These are phyloP conservation scores for Aspergillus carbonarius DNA, from an alignment of 2,329 filamentous ascomycete genomes.

Conservation along the genomic window DNA sequence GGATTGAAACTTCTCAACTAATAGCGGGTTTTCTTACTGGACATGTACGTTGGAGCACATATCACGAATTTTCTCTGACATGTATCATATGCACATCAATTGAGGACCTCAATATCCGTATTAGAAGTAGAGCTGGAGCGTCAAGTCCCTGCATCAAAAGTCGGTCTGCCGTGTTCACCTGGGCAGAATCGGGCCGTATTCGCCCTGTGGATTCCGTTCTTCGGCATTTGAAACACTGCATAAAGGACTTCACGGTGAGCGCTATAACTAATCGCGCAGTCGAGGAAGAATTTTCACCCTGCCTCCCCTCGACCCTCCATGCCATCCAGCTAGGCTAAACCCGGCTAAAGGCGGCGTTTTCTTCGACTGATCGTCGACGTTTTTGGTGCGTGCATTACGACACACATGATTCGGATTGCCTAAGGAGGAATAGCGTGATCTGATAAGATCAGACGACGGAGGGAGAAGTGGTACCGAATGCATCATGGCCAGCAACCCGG, in stretches of 20 bases:
- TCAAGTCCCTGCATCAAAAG: constrained; percentile 1
- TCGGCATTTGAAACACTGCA: constrained; percentile 10
- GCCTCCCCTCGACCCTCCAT: neutral
- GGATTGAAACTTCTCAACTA: neutral
- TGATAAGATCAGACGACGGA: constrained; percentile 28
- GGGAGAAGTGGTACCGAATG: constrained; percentile 11
- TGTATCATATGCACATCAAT: neutral
- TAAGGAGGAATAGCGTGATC: constrained; percentile 20
- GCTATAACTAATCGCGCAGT: neutral
- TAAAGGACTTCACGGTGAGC: neutral
- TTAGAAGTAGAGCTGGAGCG: no score
- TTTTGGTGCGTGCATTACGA: constrained; percentile 11
- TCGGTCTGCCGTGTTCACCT: constrained; percentile 4
- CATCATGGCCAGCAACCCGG: neutral
- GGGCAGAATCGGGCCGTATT: constrained; percentile 8
- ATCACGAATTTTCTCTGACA: neutral
- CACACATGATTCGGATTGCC: constrained; percentile 5
- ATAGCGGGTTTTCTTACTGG: neutral
- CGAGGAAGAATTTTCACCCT: constrained; percentile 7
- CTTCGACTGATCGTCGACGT: constrained; percentile 1
- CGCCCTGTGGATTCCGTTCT: constrained; percentile 15
- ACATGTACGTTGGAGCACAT: neutral
- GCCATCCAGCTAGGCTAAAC: neutral
- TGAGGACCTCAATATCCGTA: neutral
- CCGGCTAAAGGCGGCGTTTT: neutral